Evolutionary conservation across 345 rosid genomes (phyloP), one percentile per base, ranked within the genome.

Genomic region (Stellera chamaejasme): DNA sequence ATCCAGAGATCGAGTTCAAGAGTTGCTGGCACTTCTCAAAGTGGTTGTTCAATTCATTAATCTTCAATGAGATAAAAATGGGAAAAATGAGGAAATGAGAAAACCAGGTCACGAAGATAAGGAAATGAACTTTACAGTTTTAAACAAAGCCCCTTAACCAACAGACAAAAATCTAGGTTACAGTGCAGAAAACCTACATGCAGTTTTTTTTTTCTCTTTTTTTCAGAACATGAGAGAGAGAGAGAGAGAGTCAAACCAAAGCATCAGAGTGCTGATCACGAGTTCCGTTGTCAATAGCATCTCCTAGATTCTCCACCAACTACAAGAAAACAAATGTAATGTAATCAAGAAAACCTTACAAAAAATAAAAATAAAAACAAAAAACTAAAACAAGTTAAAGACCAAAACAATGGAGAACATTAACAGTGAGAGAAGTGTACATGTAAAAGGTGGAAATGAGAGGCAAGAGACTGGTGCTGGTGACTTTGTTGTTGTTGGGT

Each of bases 21-120:
- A 91, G 78, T 75, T 85, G 90, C 71, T 88, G 98, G 65, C 98
- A 85, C 76, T 88, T 88, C 58, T 91, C 95, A 60, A 91, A 91
- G 55, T 88, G 91, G 57, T 23, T 76, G 70, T 67, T 85, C 77
- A 91, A 69, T 63, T 91, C 98, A 49, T 42, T 69, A 45, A 91
- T 79, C 92, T 85, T 55, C 13, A 47, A 52, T 43, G 43, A 62
- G 12, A 52, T 60, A 19, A 23, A 8, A 15, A 45, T 11, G 42
- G 13, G 15, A 8, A 53, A 54, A 8, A 32, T 5, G 9, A 8
- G 9, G 39, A 32, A 32, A 32, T 32, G 5, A 32, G 39, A 5
- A 4, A 32, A 32, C 39, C 39, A 32, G 39, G 39, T 8, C 5
- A 32, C 39, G 9, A 8, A 46, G 12, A 50, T n/a, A 44, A 48